Evolutionary conservation across 2,329 filamentous ascomycete genomes (phyloP).

Genomic region (Cylindrodendrum hubeiense): DNA sequence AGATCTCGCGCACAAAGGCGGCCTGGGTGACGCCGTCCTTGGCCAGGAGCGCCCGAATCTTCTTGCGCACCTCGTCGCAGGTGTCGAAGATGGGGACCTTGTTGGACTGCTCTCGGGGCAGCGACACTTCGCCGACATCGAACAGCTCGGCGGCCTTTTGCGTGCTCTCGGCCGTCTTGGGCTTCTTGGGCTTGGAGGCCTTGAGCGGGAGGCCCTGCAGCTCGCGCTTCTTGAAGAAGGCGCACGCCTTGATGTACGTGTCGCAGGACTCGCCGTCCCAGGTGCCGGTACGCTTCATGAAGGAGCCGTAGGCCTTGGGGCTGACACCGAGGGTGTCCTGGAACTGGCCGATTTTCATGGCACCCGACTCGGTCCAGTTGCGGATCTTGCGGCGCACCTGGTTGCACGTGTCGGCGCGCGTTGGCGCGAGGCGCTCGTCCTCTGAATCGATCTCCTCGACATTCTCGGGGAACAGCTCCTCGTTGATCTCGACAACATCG

Average conservation of each 20-base stretch:
- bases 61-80: conserved; percentile 69
- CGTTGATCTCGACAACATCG: conserved; percentile 24
- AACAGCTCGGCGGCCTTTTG: conserved; percentile 47
- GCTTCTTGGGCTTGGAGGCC: conserved; percentile 48
- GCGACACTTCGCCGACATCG: conserved; percentile 56
- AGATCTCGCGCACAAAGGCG: conserved; percentile 62
- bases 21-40: conserved; percentile 62
- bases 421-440: conserved; percentile 29
- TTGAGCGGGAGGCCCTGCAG: conserved; percentile 57
- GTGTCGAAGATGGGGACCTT: conserved; percentile 66
- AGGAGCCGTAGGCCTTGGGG: conserved; percentile 53
- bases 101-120: conserved; percentile 61
- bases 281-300: conserved; percentile 62
- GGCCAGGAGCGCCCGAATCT: conserved; percentile 64
- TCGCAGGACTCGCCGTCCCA: conserved; percentile 50
- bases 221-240: conserved; percentile 65
- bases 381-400: conserved; percentile 40
- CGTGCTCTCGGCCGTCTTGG: conserved; percentile 37
- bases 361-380: conserved; percentile 41
- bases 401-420: conserved; percentile 40
- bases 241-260: conserved; percentile 51
- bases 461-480: conserved; percentile 37
- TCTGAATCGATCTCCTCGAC: conserved; percentile 36
- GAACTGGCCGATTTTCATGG: conserved; percentile 57
- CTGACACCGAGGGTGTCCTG: conserved; percentile 56